Conservation (phyloP, 208 protist genomes). For the Crithidia thermophila region DNA sequence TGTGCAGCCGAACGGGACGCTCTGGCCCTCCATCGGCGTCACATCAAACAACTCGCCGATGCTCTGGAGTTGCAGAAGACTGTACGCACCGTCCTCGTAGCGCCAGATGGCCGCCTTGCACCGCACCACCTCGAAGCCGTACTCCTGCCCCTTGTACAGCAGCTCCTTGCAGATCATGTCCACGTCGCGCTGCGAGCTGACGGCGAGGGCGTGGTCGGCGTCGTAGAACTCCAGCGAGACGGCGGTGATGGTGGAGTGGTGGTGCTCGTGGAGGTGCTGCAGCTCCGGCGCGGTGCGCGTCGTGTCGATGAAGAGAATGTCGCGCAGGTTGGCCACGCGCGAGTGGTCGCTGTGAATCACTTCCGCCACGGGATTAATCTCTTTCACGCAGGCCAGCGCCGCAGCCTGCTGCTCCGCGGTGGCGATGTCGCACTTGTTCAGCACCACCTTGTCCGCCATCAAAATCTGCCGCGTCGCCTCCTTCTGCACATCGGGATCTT, state of each 20-base stretch:
- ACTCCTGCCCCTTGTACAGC: conserved; percentile 68
- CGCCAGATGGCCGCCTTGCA: conserved; percentile 92
- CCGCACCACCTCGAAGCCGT: conserved; percentile 82
- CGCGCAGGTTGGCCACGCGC: conserved; percentile 56
- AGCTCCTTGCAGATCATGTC: conserved; percentile 78
- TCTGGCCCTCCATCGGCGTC: conserved; percentile 74
- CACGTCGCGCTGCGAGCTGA: conserved; percentile 49
- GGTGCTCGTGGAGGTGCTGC: conserved; percentile 63
- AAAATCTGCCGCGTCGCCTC: conserved; percentile 92
- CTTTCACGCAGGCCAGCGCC: conserved; percentile 41
- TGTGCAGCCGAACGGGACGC: conserved; percentile 66
- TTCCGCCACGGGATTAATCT: conserved; percentile 76
- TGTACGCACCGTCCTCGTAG: conserved; percentile 41
- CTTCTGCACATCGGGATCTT: conserved; percentile 57
- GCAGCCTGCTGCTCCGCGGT: conserved; percentile 51
- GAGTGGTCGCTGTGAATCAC: conserved; percentile 60
- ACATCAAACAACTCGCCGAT: conserved; percentile 90
- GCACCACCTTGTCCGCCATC: conserved; percentile 92
- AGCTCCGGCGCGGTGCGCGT: conserved; percentile 50
- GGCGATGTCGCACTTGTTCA: conserved; percentile 96
- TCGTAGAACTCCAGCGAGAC: conserved; percentile 78
- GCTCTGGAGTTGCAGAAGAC: conserved; percentile 80
- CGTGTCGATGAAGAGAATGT: conserved; percentile 85
- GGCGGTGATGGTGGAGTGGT: conserved; percentile 61
- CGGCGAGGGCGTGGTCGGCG: conserved; percentile 36